Percentiles rank a stretch among this genome's conserved stretches.
Evolutionary conservation across 805 yeast genomes (phyloP).

Genomic region (Jamesozyma piceae): DNA sequence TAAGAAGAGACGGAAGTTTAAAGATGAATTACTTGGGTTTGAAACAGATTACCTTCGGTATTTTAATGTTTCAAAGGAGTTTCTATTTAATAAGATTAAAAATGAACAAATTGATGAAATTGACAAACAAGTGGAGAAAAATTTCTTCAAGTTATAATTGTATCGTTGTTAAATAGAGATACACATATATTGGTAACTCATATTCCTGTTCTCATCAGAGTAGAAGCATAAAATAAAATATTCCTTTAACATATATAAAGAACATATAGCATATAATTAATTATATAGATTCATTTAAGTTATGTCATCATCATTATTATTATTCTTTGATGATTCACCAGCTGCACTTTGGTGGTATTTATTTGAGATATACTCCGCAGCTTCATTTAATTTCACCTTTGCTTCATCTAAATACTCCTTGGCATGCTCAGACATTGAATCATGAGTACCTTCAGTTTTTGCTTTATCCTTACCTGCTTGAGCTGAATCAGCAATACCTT

Average conservation of each 20-base stretch:
- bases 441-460: constrained; percentile 14
- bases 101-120: constrained; percentile 1
- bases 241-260: no score
- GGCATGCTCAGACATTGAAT: constrained; percentile 45
- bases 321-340: no score
- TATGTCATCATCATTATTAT: no score
- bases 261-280: no score
- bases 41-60: constrained; percentile 27
- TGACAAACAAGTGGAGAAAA: constrained; percentile 2
- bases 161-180: neutral
- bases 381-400: constrained; percentile 40
- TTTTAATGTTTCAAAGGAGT: constrained; percentile 19
- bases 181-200: no score
- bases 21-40: constrained; percentile 26
- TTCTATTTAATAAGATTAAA: constrained; percentile 8
- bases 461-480: constrained; percentile 48
- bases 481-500: constrained; percentile 57
- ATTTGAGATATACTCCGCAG: constrained; percentile 39
- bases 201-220: no score
- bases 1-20: constrained; percentile 28
- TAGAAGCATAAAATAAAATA: no score
- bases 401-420: constrained; percentile 50
- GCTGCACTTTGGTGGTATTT: constrained; percentile 43
- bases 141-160: constrained; percentile 3
- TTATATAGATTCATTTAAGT: no score